Percentiles rank a stretch among this genome's conserved stretches.
These are phyloP conservation scores for Yarrowia galli DNA, from an alignment of 1,139 yeast genomes.

Conservation along the genomic window DNA sequence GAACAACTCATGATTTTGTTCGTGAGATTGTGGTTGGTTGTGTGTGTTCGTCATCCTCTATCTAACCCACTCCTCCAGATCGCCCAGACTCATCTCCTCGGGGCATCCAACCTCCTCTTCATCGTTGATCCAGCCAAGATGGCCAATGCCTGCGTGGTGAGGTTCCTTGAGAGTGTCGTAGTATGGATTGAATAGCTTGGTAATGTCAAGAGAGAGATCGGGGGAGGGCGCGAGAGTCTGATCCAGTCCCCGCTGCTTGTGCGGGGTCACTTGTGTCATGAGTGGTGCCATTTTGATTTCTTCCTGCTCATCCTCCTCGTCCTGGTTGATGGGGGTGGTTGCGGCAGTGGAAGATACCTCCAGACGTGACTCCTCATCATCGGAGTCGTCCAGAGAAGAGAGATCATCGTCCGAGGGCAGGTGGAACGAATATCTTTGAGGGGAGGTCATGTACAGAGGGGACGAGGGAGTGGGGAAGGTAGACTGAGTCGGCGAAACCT, in stretches of 20 bases:
- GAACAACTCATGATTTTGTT: conserved; percentile 13
- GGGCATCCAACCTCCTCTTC: conserved; percentile 37
- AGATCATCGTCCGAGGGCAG: conserved; percentile 32
- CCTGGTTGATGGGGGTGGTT: conserved; percentile 27
- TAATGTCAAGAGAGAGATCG: conserved; percentile 28
- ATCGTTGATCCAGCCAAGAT: conserved; percentile 35
- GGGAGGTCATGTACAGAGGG: conserved; percentile 30
- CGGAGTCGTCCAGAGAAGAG: conserved; percentile 29
- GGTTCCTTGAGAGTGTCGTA: conserved; percentile 35
- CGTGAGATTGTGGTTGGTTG: conserved; percentile 2
- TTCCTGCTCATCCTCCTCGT: conserved; percentile 15
- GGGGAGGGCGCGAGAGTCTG: conserved; percentile 26
- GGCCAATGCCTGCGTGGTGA: neutral
- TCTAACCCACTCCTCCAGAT: conserved; percentile 34
- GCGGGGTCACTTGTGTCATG: conserved; percentile 3
- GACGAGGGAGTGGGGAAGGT: conserved; percentile 25
- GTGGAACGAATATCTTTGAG: conserved; percentile 33
- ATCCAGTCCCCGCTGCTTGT: conserved; percentile 24
- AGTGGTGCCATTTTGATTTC: conserved; percentile 12
- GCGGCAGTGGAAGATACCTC: conserved; percentile 35
- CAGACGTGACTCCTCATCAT: conserved; percentile 24
- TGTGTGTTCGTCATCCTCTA: neutral
- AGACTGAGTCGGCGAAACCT: conserved; percentile 6
- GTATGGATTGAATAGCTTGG: conserved; percentile 33
- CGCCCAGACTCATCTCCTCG: conserved; percentile 28